phyloP scores from a whole-genome alignment of 139 green algal genomes.

The Chlamydomonas eustigma region DNA sequence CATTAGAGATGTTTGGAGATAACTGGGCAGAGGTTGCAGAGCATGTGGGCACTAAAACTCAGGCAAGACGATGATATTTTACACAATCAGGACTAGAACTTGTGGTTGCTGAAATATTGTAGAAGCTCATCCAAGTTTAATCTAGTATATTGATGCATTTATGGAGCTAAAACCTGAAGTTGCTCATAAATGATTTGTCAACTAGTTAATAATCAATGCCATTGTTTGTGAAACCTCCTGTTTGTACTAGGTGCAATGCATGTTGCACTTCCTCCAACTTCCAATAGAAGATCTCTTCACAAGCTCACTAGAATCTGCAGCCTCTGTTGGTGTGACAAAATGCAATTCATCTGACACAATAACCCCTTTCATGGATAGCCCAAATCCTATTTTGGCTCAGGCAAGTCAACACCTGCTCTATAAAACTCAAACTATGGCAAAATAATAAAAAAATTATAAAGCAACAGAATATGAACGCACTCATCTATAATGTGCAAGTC shows the following conservation, averaged over 20 bases:
- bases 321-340: too few relatives aligned
- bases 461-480: too few relatives aligned
- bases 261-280: conserved; percentile 1
- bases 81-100: not conserved
- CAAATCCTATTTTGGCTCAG: not conserved
- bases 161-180: conserved; percentile 1
- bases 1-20: conserved; percentile 80
- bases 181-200: too few relatives aligned
- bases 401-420: not conserved
- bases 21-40: conserved; percentile 82
- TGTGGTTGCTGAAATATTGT: not conserved
- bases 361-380: not conserved
- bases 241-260: conserved; percentile 8
- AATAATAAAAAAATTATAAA: too few relatives aligned
- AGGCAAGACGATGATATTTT: not conserved
- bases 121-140: not conserved
- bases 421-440: not conserved
- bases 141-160: not conserved
- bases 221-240: not conserved
- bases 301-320: too few relatives aligned
- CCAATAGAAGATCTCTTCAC: conserved; percentile 5
- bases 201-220: too few relatives aligned
- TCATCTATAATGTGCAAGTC: not conserved
- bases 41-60: conserved; percentile 57
- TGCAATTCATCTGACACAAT: not conserved